These are phyloP conservation scores for Silene coronaria DNA, from an alignment of 179 eudicot genomes.

Conservation along the genomic window DNA sequence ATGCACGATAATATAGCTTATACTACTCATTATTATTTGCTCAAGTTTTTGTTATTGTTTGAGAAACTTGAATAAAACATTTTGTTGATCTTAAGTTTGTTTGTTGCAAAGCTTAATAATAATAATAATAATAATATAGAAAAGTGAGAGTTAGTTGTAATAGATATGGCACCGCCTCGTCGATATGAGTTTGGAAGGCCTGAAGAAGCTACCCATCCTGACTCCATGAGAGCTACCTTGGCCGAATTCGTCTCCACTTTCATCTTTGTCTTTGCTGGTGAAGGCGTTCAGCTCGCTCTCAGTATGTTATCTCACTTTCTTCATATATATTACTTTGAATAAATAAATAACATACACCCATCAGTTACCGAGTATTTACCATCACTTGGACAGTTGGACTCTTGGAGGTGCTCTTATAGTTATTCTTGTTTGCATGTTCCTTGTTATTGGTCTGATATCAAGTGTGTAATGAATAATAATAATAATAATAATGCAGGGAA, in stretches of 20 bases:
- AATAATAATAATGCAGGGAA: slow-evolving; percentile 56
- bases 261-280: slow-evolving; percentile 82
- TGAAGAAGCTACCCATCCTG: slow-evolving; percentile 90
- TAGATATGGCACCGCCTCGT: slow-evolving; percentile 44
- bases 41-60: not conserved
- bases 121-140: too few species aligned
- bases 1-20: not conserved
- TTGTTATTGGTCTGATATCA: not conserved
- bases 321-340: too few species aligned
- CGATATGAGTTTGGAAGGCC: slow-evolving; percentile 75
- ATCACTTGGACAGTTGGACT: too few species aligned
- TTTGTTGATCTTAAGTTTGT: too few species aligned
- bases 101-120: too few species aligned
- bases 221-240: slow-evolving; percentile 77
- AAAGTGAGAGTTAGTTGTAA: not conserved
- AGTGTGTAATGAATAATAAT: not conserved
- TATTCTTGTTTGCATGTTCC: not conserved
- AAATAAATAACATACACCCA: too few species aligned
- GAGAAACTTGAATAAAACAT: too few species aligned
- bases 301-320: slow-evolving; percentile 28
- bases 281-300: slow-evolving; percentile 76
- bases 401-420: too few species aligned
- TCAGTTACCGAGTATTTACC: too few species aligned
- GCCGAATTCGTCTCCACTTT: slow-evolving; percentile 79
- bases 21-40: not conserved